Conservation (phyloP, 257 asterid species). For the Gentiana straminea region DNA sequence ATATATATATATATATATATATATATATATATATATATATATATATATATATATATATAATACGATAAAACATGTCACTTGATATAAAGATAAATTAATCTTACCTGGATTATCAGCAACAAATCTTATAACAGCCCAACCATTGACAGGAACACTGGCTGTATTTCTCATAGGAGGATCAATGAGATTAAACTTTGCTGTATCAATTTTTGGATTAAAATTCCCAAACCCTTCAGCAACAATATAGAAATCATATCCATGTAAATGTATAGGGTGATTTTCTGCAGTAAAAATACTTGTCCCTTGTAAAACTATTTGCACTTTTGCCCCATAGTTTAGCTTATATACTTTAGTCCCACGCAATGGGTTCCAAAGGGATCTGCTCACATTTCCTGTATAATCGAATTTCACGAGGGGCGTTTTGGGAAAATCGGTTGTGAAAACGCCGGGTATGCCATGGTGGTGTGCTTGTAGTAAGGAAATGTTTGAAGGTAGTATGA, state of each 20-base stretch:
- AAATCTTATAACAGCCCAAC: slow-evolving; percentile 88
- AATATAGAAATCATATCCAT: slow-evolving; percentile 78
- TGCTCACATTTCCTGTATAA: slow-evolving; percentile 82
- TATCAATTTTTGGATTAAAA: slow-evolving; percentile 49
- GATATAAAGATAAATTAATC: not conserved
- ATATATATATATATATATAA: too few species aligned
- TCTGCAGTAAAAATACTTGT: slow-evolving; percentile 72
- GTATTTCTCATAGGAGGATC: slow-evolving; percentile 88
- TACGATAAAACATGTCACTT: too few species aligned
- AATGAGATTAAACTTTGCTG: slow-evolving; percentile 53
- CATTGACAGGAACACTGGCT: slow-evolving; percentile 70
- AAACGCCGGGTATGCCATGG: slow-evolving; percentile 67
- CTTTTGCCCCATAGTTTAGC: slow-evolving; percentile 56
- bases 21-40: too few species aligned
- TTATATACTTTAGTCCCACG: slow-evolving; percentile 50
- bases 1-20: too few species aligned
- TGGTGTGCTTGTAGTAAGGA: slow-evolving; percentile 76
- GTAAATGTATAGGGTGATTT: slow-evolving; percentile 95
- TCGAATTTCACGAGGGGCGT: slow-evolving; percentile 53
- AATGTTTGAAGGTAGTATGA: slow-evolving; percentile 62
- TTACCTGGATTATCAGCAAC: slow-evolving; percentile 94
- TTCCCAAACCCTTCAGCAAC: slow-evolving; percentile 89
- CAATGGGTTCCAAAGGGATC: slow-evolving; percentile 65
- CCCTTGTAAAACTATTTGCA: slow-evolving; percentile 76
- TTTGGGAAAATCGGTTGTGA: slow-evolving; percentile 67